Percentiles rank a stretch among this genome's conserved stretches.
These are phyloP conservation scores for Thelephora aurantiotincta DNA, from an alignment of 768 basidiomycete species.

Conservation along the genomic window DNA sequence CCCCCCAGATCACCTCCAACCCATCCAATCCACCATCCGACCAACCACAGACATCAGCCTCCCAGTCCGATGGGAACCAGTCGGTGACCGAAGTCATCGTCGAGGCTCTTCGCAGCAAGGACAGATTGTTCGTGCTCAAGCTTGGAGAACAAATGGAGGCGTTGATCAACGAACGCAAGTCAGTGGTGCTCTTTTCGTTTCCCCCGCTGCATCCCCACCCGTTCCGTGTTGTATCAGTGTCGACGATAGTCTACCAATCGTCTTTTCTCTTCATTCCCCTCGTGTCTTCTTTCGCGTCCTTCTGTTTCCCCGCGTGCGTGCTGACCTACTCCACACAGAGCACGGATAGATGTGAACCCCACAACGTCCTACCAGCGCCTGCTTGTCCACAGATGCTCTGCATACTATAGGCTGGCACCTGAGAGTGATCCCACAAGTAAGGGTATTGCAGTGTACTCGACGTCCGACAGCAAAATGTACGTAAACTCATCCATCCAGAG, in stretches of 20 bases:
- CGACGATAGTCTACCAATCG: constrained; percentile 1
- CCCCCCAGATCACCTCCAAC: constrained; percentile 3
- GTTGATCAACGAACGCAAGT: constrained; percentile 66
- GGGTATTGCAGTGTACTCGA: constrained; percentile 39
- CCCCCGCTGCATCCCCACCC: constrained; percentile 4
- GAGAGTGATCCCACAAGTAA: constrained; percentile 57
- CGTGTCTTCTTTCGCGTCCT: constrained; percentile 2
- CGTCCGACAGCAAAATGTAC: constrained; percentile 64
- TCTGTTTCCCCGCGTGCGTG: constrained; percentile 1
- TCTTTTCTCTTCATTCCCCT: constrained; percentile 2
- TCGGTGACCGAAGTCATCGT: constrained; percentile 27
- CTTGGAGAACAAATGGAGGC: constrained; percentile 79
- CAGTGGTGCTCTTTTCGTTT: constrained; percentile 16
- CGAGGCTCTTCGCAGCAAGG: constrained; percentile 80
- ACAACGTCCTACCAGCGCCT: constrained; percentile 73
- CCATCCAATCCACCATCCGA: constrained; percentile 6
- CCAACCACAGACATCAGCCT: constrained; percentile 1
- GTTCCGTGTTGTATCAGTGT: constrained; percentile 10
- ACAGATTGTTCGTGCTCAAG: constrained; percentile 77
- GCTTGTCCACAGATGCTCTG: constrained; percentile 74
- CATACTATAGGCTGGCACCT: constrained; percentile 62
- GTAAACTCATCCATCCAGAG: constrained; percentile 16
- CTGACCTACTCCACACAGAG: constrained; percentile 20
- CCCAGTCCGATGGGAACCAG: neutral
- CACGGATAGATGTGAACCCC: constrained; percentile 52